Evolutionary conservation across 208 protist species (phyloP).

Genomic region (Blechomonas ayalai): DNA sequence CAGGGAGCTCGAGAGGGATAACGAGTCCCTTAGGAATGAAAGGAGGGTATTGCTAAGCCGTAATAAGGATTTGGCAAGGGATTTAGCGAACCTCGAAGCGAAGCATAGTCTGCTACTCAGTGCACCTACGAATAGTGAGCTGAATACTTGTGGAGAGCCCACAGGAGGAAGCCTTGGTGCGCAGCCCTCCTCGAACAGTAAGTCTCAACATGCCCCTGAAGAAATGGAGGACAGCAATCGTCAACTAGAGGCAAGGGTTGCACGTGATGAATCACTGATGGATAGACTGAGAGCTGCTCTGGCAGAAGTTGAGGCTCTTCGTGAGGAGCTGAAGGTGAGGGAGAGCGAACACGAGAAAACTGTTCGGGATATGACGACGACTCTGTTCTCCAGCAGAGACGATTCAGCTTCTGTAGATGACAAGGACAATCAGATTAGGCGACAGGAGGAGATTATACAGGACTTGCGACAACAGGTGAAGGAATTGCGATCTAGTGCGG

Average conservation of each 20-base stretch:
- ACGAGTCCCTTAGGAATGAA: constrained; percentile 39
- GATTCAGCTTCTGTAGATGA: constrained; percentile 10
- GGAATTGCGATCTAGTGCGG: too few species aligned
- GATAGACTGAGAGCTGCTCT: constrained; percentile 23
- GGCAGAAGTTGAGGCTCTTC: constrained; percentile 14
- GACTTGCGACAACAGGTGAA: too few species aligned
- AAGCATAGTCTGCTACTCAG: constrained; percentile 61
- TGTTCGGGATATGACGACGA: constrained; percentile 25
- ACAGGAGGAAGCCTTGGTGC: neutral
- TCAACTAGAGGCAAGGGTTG: too few species aligned
- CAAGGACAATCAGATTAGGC: constrained; percentile 22
- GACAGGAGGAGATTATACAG: constrained; percentile 28
- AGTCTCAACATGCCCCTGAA: too few species aligned
- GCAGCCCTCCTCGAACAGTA: too few species aligned
- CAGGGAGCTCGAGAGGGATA: constrained; percentile 60
- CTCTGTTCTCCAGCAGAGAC: constrained; percentile 16
- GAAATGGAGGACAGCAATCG: too few species aligned
- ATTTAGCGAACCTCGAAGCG: constrained; percentile 50
- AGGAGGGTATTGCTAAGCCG: constrained; percentile 26
- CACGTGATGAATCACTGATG: too few species aligned
- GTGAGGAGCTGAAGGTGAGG: constrained; percentile 12
- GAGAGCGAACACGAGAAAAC: constrained; percentile 22
- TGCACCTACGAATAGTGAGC: constrained; percentile 4
- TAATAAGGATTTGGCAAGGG: constrained; percentile 31
- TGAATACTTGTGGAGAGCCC: neutral